Evolutionary conservation across 176 grass and related monocot genomes (phyloP).

Genomic region (Phragmites australis): DNA sequence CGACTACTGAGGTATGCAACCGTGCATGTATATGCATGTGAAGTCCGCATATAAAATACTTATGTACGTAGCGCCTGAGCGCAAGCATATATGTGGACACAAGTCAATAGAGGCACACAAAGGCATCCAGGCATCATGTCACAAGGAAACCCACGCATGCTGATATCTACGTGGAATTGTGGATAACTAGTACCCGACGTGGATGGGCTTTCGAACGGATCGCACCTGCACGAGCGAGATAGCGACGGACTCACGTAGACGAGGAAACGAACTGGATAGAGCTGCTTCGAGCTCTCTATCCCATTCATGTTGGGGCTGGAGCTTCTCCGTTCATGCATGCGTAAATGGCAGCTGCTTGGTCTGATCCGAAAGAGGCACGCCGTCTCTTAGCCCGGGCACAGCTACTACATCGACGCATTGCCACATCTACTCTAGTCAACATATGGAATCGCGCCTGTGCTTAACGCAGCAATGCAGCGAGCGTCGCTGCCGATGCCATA

Average conservation of each 20-base stretch:
- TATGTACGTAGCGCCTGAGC: too few relatives aligned
- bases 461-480: background rate
- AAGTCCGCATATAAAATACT: too few relatives aligned
- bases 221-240: too few relatives aligned
- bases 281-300: too few relatives aligned
- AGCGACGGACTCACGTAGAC: too few relatives aligned
- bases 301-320: too few relatives aligned
- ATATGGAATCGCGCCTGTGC: background rate
- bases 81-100: too few relatives aligned
- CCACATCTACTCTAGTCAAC: background rate
- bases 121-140: background rate
- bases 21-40: too few relatives aligned
- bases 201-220: background rate
- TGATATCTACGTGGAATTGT: background rate
- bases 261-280: too few relatives aligned
- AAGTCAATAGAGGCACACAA: too few relatives aligned
- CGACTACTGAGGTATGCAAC: too few relatives aligned
- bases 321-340: too few relatives aligned
- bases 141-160: background rate
- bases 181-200: background rate
- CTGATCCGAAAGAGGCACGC: background rate
- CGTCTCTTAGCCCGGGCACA: background rate
- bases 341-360: background rate
- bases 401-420: background rate
- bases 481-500: background rate